Base-by-base conservation (phyloP, 495 filamentous ascomycete genomes). In the Podospora pseudopauciseta region DNA sequence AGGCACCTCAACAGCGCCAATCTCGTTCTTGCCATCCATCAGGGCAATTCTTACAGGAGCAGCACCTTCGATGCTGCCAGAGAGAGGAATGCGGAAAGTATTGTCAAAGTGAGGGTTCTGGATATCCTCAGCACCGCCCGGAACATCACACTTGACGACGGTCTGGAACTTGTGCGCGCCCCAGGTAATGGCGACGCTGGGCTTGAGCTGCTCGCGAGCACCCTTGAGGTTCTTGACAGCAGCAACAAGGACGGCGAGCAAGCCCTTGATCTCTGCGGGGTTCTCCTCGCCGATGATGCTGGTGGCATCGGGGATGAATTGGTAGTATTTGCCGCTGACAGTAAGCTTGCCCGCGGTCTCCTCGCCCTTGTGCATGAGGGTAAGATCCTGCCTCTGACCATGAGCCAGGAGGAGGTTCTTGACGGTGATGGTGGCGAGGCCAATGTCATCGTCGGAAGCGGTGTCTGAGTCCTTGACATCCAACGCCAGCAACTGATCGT, bases 51-150 rank as follows among this genome's bases (percentile, higher is more conserved):
- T 69, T 59, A 81, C 77, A 2, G 74, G 65, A 23, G 68, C 63
- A 19, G 68, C 75, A 19, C 67, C 65, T 11, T 79, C 57, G 70
- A 63, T 19, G n/a, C 77, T 74, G 23, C 78, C 80, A 5, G 71
- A 16, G 15, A 81, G 11, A 3, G 76, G 74, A 58, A 83, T 71
- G 26, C 69, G 67, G 72, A 80, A 81, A 9, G 71, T 70, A 62
- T 75, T 72, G 64, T 81, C 77, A 57, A 78, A 83, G 3, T 74
- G 70, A n/a, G 80, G 80, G 66, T 83, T 83, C 71, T 73, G 73
- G 61, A 83, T 77, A 65, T 83, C 80, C 26, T 68, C 63, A 16
- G 39, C 39, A 2, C 39, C 39, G 3, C 80, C 80, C 1, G 80
- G 78, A 1, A 72, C 66, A 71, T 83, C 76, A 2, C 71, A 57